These are phyloP conservation scores for Fusarium tanahbumbuense DNA, from an alignment of 2,329 filamentous ascomycete species.

Conservation along the genomic window DNA sequence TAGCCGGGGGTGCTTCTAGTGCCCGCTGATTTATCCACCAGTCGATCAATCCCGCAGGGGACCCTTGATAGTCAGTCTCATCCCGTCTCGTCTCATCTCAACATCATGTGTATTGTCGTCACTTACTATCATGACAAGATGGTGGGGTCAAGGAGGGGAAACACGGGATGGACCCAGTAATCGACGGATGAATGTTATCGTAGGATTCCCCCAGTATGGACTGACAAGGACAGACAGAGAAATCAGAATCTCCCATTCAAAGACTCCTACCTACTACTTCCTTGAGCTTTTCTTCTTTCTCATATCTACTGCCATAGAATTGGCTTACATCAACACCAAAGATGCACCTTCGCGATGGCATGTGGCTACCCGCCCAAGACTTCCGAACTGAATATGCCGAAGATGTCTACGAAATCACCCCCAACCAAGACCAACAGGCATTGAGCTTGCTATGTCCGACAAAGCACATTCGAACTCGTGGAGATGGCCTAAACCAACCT, in stretches of 20 bases:
- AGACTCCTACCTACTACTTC: conserved; percentile 18
- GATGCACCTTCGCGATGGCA: conserved; percentile 54
- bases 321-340: conserved; percentile 11
- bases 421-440: conserved; percentile 59
- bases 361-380: conserved; percentile 74
- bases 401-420: conserved; percentile 65
- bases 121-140: conserved; percentile 34
- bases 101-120: conserved; percentile 10
- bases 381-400: conserved; percentile 74
- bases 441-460: conserved; percentile 67
- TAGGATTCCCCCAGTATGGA: background rate
- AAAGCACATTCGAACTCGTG: conserved; percentile 62
- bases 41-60: conserved; percentile 28
- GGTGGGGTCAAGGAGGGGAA: conserved; percentile 44
- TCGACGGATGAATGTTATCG: conserved; percentile 13
- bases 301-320: background rate
- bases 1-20: conserved; percentile 35
- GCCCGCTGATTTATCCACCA: conserved; percentile 28
- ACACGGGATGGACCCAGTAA: background rate
- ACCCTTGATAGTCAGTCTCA: background rate
- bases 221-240: conserved; percentile 35
- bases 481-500: conserved; percentile 66
- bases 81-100: background rate
- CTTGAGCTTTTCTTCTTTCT: background rate
- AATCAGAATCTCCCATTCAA: conserved; percentile 13